Conservation (phyloP, 345 rosid species). For the Aurinia saxatilis region DNA sequence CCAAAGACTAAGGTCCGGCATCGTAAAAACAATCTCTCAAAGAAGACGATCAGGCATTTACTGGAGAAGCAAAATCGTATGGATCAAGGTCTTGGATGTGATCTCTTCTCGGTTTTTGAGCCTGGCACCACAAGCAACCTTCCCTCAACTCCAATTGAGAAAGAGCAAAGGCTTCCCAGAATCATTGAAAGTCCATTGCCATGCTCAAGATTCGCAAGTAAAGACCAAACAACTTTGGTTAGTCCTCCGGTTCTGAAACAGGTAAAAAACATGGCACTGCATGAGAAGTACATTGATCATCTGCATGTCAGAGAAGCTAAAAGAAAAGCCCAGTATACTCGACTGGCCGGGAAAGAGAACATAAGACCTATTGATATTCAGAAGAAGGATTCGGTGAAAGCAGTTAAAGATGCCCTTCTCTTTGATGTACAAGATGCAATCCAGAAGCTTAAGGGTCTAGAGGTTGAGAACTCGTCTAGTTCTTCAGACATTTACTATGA, state of each 20-base stretch:
- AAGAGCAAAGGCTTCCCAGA: slow-evolving; percentile 36
- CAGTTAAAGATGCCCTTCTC: slow-evolving; percentile 48
- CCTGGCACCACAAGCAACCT: slow-evolving; percentile 28
- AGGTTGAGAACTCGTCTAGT: slow-evolving; percentile 16
- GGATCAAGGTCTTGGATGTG: slow-evolving; percentile 45
- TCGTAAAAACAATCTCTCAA: slow-evolving; percentile 33
- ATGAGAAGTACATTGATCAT: slow-evolving; percentile 75
- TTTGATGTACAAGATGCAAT: slow-evolving; percentile 57
- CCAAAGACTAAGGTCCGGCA: slow-evolving; percentile 32
- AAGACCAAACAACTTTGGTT: slow-evolving; percentile 22
- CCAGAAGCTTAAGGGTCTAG: slow-evolving; percentile 44
- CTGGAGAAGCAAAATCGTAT: slow-evolving; percentile 44
- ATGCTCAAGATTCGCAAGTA: slow-evolving; percentile 34
- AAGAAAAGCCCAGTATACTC: slow-evolving; percentile 41
- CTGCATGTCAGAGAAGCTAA: slow-evolving; percentile 72
- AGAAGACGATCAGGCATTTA: slow-evolving; percentile 52
- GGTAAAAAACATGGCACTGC: slow-evolving; percentile 59
- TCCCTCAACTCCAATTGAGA: slow-evolving; percentile 47
- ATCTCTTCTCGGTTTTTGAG: slow-evolving; percentile 70
- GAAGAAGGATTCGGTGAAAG: slow-evolving; percentile 35
- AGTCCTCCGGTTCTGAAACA: slow-evolving; percentile 67
- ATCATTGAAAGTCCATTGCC: slow-evolving; percentile 31
- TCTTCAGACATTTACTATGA: slow-evolving; percentile 37
- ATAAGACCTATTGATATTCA: slow-evolving; percentile 15
- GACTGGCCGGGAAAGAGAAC: slow-evolving; percentile 42